These are phyloP conservation scores for Ceraceosorus bombacis DNA, from an alignment of 1,284 basidiomycete genomes.

Conservation along the genomic window DNA sequence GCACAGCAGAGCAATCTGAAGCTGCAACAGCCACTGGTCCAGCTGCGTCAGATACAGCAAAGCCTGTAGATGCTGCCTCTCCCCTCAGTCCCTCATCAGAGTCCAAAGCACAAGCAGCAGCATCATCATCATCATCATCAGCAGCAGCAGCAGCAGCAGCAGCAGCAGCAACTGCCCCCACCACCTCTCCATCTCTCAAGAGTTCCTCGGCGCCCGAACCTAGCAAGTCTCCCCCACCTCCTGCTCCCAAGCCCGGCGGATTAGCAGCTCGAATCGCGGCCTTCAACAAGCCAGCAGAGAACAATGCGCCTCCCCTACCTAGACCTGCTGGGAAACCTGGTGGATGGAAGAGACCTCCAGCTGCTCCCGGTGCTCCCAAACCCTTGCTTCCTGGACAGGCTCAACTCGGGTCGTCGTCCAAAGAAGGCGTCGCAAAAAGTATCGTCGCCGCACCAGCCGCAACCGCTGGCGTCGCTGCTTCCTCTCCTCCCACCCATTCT, in stretches of 20 bases:
- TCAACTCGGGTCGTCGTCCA: background rate
- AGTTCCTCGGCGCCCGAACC: slow-evolving; percentile 11
- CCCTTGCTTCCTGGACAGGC: slow-evolving; percentile 29
- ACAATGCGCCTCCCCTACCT: slow-evolving; percentile 30
- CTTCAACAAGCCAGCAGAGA: slow-evolving; percentile 40
- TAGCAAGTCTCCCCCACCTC: slow-evolving; percentile 11
- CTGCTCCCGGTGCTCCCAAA: slow-evolving; percentile 24
- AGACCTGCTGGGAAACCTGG: slow-evolving; percentile 38
- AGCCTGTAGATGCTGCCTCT: background rate
- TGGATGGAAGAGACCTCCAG: slow-evolving; percentile 41
- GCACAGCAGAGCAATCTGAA: too few relatives aligned
- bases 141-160: background rate
- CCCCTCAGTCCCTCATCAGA: slow-evolving; percentile 1
- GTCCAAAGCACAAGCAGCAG: background rate
- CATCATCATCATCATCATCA: too few relatives aligned
- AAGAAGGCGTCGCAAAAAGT: background rate
- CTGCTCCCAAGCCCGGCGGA: slow-evolving; percentile 28
- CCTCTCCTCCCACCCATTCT: slow-evolving; percentile 3
- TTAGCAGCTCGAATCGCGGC: slow-evolving; percentile 45
- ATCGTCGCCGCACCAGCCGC: background rate
- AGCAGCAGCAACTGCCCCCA: background rate
- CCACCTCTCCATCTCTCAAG: slow-evolving; percentile 6
- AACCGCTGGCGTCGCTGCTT: slow-evolving; percentile 1
- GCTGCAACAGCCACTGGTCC: background rate
- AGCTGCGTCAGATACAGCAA: too few relatives aligned